Evolutionary conservation across 106 monocot species (phyloP).

Genomic region (Posidonia australis): DNA sequence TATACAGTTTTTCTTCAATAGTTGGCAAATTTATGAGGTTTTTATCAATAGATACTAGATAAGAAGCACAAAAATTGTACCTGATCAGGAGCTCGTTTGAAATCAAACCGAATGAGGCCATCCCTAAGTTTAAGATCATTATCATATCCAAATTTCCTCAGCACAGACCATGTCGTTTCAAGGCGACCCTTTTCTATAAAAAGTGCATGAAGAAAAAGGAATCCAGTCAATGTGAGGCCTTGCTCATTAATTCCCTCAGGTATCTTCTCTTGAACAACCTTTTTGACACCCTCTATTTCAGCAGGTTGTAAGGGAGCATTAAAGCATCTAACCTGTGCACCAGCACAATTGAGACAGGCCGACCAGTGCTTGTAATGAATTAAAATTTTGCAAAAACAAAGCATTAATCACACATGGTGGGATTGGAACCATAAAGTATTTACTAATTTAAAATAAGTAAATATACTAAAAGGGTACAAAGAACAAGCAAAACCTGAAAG

Average conservation of each 20-base stretch:
- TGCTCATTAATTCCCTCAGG: conserved; percentile 84
- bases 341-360: neutral
- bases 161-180: conserved; percentile 94
- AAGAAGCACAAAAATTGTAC: conserved; percentile 17
- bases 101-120: conserved; percentile 64
- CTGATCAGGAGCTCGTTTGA: conserved; percentile 82
- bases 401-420: no score
- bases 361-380: neutral
- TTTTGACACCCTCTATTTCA: conserved; percentile 86
- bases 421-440: no score
- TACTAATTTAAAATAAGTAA: no score
- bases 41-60: no score
- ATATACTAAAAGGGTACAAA: no score
- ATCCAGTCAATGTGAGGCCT: conserved; percentile 91
- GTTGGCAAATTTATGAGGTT: no score
- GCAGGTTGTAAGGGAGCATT: conserved; percentile 87
- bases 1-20: no score
- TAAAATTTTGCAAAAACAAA: conserved; percentile 1
- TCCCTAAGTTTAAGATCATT: conserved; percentile 81
- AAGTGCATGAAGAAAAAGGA: conserved; percentile 93
- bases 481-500: conserved; percentile 53
- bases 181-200: conserved; percentile 96
- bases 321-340: conserved; percentile 78
- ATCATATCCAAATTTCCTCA: conserved; percentile 94
- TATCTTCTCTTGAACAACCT: conserved; percentile 96